Percentiles rank a stretch among this genome's conserved stretches.
Evolutionary conservation across 2,329 filamentous ascomycete species (phyloP).

Genomic region (Cladosporium sphaerospermum): DNA sequence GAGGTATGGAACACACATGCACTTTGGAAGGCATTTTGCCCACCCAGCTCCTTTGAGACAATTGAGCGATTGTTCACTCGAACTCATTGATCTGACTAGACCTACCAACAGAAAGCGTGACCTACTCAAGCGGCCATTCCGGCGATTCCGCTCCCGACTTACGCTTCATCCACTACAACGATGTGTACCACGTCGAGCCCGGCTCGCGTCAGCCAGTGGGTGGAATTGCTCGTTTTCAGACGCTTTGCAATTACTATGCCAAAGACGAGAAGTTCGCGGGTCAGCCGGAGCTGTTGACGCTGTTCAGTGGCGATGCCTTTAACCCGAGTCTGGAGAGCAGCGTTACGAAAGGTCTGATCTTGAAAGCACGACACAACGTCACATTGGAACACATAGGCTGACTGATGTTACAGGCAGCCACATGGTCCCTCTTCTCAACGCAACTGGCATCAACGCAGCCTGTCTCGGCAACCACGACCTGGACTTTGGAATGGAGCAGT

Average conservation of each 20-base stretch:
- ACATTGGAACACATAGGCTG: too few relatives aligned
- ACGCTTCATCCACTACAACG: constrained; percentile 84
- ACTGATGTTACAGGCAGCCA: constrained; percentile 52
- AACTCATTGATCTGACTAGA: neutral
- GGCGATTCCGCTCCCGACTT: constrained; percentile 54
- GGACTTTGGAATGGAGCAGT: constrained; percentile 82
- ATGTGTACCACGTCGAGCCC: constrained; percentile 83
- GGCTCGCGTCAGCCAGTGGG: constrained; percentile 75
- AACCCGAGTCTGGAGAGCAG: constrained; percentile 85
- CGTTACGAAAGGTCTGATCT: constrained; percentile 68
- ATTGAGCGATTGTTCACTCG: too few relatives aligned
- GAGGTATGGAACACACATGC: neutral
- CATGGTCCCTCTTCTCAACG: constrained; percentile 82
- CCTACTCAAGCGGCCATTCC: constrained; percentile 16
- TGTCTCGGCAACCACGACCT: constrained; percentile 90
- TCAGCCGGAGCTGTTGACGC: constrained; percentile 62
- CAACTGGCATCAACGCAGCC: constrained; percentile 69
- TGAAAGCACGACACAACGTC: too few relatives aligned
- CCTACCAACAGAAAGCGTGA: constrained; percentile 18
- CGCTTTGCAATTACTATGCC: constrained; percentile 65
- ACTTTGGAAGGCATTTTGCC: too few relatives aligned
- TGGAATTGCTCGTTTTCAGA: constrained; percentile 74
- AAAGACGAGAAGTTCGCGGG: constrained; percentile 52
- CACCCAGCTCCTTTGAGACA: too few relatives aligned
- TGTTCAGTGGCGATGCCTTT: constrained; percentile 90